These are phyloP conservation scores for Trametes maxima DNA, from an alignment of 768 basidiomycete species.

Conservation along the genomic window DNA sequence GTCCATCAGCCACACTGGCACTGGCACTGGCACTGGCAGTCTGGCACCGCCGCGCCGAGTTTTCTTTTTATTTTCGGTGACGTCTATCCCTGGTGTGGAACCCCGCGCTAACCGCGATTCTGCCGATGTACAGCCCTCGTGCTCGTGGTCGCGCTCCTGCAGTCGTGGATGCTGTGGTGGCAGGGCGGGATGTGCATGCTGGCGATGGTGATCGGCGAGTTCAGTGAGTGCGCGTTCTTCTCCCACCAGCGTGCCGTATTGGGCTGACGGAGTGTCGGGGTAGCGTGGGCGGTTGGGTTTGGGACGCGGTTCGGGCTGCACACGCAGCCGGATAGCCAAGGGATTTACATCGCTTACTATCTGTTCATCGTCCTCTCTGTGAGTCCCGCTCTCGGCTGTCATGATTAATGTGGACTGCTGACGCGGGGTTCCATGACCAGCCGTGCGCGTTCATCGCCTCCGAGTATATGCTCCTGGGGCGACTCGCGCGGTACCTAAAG, in stretches of 20 bases:
- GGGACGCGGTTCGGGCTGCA: constrained; percentile 58
- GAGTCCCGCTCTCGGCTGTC: constrained; percentile 15
- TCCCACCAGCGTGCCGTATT: no score
- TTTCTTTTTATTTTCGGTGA: not conserved
- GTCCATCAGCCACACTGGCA: no score
- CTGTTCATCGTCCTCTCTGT: constrained; percentile 64
- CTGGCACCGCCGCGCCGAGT: no score
- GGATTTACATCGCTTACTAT: constrained; percentile 58
- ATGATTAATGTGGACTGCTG: not conserved
- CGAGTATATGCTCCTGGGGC: constrained; percentile 67
- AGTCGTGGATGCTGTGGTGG: constrained; percentile 45
- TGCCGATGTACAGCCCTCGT: constrained; percentile 23
- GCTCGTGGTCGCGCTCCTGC: constrained; percentile 41
- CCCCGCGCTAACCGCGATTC: constrained; percentile 9
- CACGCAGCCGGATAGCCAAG: constrained; percentile 51
- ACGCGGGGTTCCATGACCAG: constrained; percentile 31
- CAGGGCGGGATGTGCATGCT: constrained; percentile 62
- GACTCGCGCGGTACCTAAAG: constrained; percentile 52
- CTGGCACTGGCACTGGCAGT: no score
- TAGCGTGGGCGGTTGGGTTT: constrained; percentile 61
- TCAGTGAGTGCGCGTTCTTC: constrained; percentile 41
- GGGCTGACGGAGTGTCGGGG: not conserved
- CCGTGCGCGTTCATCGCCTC: constrained; percentile 78
- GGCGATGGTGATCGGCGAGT: constrained; percentile 61
- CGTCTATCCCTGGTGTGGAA: no score